phyloP scores from a whole-genome alignment of 371 early-diverging fungal species.

The Pancytospora philotis region DNA sequence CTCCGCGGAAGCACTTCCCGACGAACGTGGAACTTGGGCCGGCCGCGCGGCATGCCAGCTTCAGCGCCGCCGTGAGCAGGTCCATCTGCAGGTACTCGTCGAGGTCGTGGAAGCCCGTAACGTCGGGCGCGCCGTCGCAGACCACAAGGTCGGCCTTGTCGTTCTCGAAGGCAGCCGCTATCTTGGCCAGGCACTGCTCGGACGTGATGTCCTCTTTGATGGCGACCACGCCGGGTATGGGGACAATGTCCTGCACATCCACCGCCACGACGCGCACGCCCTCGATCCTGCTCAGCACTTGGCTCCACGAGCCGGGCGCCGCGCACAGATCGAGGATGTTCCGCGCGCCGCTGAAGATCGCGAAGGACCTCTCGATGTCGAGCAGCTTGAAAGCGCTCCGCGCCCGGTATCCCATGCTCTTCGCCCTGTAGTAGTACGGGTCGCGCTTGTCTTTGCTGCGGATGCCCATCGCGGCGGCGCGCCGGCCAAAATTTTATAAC shows the following conservation, averaged over 20 bases:
- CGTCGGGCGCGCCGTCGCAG: slow-evolving; percentile 94
- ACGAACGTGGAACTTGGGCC: slow-evolving; percentile 78
- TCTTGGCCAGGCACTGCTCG: slow-evolving; percentile 72
- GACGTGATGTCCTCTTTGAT: slow-evolving; percentile 96
- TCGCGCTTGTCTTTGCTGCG: slow-evolving; percentile 83
- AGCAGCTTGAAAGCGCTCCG: slow-evolving; percentile 57
- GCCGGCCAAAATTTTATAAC: no score
- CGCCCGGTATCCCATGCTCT: slow-evolving; percentile 55
- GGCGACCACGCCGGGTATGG: slow-evolving; percentile 77
- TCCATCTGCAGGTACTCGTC: slow-evolving; percentile 95
- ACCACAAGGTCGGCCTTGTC: slow-evolving; percentile 79
- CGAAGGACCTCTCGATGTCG: slow-evolving; percentile 49
- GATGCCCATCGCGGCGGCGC: slow-evolving; percentile 65
- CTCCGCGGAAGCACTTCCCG: slow-evolving; percentile 85
- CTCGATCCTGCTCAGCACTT: slow-evolving; percentile 12
- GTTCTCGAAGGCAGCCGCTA: slow-evolving; percentile 73
- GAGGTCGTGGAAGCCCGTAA: slow-evolving; percentile 91
- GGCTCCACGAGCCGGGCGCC: slow-evolving; percentile 59
- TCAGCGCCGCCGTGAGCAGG: slow-evolving; percentile 75
- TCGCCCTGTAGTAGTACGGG: slow-evolving; percentile 65
- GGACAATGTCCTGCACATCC: slow-evolving; percentile 92
- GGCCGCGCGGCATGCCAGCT: slow-evolving; percentile 77
- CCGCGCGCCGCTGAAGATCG: slow-evolving; percentile 27
- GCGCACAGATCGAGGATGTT: slow-evolving; percentile 57
- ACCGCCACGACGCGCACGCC: slow-evolving; percentile 71